Base-by-base conservation (phyloP, 2,329 filamentous ascomycete species). In the Eurotiales sp. region DNA sequence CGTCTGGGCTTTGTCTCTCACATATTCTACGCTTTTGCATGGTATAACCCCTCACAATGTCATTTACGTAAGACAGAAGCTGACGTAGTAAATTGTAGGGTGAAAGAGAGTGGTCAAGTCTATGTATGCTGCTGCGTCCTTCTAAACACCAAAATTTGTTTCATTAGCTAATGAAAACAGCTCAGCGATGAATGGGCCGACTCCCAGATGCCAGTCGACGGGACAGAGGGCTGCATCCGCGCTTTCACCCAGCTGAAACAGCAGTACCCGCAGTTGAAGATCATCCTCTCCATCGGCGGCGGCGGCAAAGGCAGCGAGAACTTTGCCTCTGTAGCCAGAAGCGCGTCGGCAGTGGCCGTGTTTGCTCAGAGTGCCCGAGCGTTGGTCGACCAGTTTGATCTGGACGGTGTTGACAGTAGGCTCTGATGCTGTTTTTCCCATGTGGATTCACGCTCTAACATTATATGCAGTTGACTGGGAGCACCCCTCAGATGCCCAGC, bases 21-120 rank as follows among this genome's bases (percentile, higher is more conserved):
- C 63, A 83, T 91, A 22, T 91, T 90, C 69, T 92, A 92, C 65
- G 87, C 88, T 11, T 91, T 88, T 78, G 87, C 87, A 53, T 79
- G 75, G 77, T 80, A 68, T 53, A 19, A 15, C 34, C 34, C 17
- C n/a, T n/a, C n/a, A n/a, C n/a, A n/a, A n/a, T n/a, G n/a, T n/a
- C n/a, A n/a, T n/a, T n/a, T n/a, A n/a, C n/a, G n/a, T n/a, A n/a
- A n/a, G n/a, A n/a, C n/a, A n/a, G n/a, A 29, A 6, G 25, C 25
- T 29, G 25, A 29, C 25, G n/a, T n/a, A n/a, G n/a, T n/a, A n/a
- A 53, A 54, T 51, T 61, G 54, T 59, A 87, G 80, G 70, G 81
- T 92, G 39, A 82, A 82, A 56, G 71, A 78, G 46, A 86, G 90
- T 64, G 88, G 88, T 45, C 82, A 81, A 48, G 82, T 92, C 56